Conservation (phyloP, 2,329 filamentous ascomycete genomes). For the Botrytis medusae region DNA sequence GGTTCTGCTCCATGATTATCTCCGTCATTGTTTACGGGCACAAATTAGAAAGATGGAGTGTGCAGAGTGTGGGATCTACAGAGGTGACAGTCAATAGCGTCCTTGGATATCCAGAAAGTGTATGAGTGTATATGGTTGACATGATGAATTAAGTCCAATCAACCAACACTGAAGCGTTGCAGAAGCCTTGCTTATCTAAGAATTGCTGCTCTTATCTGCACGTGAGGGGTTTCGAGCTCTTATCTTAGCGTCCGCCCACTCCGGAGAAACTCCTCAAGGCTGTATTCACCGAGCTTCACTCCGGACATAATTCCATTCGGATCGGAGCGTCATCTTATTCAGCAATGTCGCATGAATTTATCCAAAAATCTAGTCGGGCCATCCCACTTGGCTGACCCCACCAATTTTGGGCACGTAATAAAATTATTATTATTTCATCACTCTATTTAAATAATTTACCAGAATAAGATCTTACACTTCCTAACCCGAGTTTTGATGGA, state of each 20-base stretch:
- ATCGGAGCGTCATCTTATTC: not conserved
- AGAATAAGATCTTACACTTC: not conserved
- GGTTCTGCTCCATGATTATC: conserved; percentile 39
- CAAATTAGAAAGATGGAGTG: too few species aligned
- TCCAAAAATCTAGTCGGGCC: conserved; percentile 1
- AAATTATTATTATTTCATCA: not conserved
- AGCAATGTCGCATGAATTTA: not conserved
- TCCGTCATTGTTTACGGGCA: conserved; percentile 31
- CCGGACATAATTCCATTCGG: not conserved
- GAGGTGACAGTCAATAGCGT: not conserved
- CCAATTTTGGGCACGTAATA: not conserved
- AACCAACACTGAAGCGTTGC: not conserved
- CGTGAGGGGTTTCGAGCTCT: not conserved
- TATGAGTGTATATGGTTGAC: not conserved
- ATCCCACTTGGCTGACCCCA: conserved; percentile 2
- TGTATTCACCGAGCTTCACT: not conserved
- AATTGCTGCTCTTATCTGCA: conserved; percentile 12
- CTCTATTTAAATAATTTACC: not conserved
- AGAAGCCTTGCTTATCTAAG: conserved; percentile 22
- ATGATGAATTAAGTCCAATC: not conserved
- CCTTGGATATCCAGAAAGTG: not conserved
- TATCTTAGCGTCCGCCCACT: conserved; percentile 10
- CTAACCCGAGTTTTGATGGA: conserved; percentile 17
- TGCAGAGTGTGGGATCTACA: too few species aligned
- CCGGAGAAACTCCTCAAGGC: not conserved